Base-by-base conservation (phyloP, 352 stramenopile genomes). In the Peronospora destructor region DNA sequence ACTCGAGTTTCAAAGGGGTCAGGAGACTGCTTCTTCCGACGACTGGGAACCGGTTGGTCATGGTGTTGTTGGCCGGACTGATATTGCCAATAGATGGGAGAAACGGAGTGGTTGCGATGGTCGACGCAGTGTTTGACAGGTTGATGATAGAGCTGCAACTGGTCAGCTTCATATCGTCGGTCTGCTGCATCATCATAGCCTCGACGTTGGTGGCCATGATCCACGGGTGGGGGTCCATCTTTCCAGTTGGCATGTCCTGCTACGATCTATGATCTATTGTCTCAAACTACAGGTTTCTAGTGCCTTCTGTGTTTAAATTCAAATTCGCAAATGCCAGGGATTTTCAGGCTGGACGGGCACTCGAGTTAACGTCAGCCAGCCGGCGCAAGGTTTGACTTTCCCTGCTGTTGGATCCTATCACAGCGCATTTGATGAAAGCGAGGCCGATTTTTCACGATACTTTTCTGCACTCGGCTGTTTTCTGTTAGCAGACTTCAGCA, bases 1-100 rank as follows among this genome's bases (percentile, higher is more conserved):
- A 72, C 42, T 71, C 68, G 16, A 69, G 49, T 6, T 71, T 69
- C 10, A 75, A 53, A 5, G 73, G 70, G 13, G 68, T 64, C 14
- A 81, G 64, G 6, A 81, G 39, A 26, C 23, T 57, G 40, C 37
- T 55, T 9, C 39, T 37, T 11, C 46, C 35, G 16, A 48, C 43
- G 29, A 59, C 33, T 6, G 58, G 57, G 32, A 75, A 66, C 25
- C 53, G 53, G 13, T 52, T 53, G 13, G 48, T 28, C 0, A 53
- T 38, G 4, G 61, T 64, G 12, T 58, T 76, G 59, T 81, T 76
- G 12, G 65, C 58, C 1, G 76, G 75, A 30, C 71, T 84, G 46
- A 84, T 82, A 42, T 39, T 61, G 32, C 56, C 49, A 44, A 76
- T 52, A 12, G 64, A 66, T 45, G 70, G 67, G 4, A 77, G 56